These are phyloP conservation scores for Trichoderma citrinoviride DNA, from an alignment of 2,329 filamentous ascomycete species.

Conservation along the genomic window DNA sequence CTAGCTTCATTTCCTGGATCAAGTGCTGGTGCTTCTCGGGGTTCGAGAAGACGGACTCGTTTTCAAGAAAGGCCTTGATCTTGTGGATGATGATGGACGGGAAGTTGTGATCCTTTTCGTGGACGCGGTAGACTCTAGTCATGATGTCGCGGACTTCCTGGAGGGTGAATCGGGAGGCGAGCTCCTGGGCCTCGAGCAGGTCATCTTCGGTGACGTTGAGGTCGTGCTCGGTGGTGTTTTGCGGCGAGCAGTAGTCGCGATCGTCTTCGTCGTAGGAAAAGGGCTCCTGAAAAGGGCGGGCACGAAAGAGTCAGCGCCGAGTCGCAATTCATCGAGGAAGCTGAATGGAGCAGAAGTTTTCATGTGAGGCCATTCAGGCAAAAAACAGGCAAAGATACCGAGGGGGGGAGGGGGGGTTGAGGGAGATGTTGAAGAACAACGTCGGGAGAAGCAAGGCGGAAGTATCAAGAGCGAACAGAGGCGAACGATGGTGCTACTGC, in stretches of 20 bases:
- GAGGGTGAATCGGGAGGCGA: constrained; percentile 43
- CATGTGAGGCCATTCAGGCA: neutral
- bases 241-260: constrained; percentile 31
- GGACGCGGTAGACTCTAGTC: constrained; percentile 40
- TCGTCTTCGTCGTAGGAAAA: constrained; percentile 43
- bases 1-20: constrained; percentile 54
- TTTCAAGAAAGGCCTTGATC: constrained; percentile 43
- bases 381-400: neutral
- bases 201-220: constrained; percentile 48
- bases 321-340: neutral
- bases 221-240: constrained; percentile 35
- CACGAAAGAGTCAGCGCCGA: constrained; percentile 12
- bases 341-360: neutral
- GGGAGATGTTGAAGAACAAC: neutral
- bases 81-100: constrained; percentile 40
- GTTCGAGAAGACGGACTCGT: constrained; percentile 44
- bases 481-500: neutral
- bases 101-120: constrained; percentile 46
- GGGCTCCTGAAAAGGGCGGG: constrained; percentile 29
- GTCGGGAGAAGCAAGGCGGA: neutral
- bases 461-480: neutral
- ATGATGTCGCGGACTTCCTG: constrained; percentile 45
- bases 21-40: constrained; percentile 48
- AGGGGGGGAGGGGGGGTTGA: too few species aligned
- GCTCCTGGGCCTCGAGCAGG: constrained; percentile 45